A percentile compares a stretch with the other conserved stretches of the same genome.
phyloP scores from a whole-genome alignment of 495 filamentous ascomycete species.

The Aspergillus panamensis region DNA sequence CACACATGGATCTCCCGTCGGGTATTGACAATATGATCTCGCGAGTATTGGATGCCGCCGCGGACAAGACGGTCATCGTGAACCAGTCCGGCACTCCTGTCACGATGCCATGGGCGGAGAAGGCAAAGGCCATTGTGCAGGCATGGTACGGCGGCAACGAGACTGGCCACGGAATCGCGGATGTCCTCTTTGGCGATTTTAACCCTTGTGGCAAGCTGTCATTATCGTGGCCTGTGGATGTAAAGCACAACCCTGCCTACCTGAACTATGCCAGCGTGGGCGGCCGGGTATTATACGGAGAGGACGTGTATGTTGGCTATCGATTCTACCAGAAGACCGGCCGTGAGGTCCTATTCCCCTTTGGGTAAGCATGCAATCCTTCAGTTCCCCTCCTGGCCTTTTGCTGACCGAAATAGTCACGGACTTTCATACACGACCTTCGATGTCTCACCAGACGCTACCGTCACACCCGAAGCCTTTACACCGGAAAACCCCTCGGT shows the following conservation, averaged over 20 bases:
- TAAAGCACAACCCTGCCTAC: conserved; percentile 72
- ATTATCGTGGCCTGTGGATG: conserved; percentile 56
- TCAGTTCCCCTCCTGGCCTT: neutral
- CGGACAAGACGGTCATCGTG: conserved; percentile 63
- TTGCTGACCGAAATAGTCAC: conserved; percentile 51
- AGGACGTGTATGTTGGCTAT: conserved; percentile 79
- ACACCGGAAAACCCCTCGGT: conserved; percentile 54
- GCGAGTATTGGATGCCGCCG: conserved; percentile 61
- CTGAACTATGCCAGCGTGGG: conserved; percentile 68
- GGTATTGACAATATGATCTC: conserved; percentile 61
- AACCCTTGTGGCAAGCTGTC: conserved; percentile 72
- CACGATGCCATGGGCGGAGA: conserved; percentile 71
- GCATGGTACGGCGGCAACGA: conserved; percentile 73
- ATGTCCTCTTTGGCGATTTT: conserved; percentile 70
- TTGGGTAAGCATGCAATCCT: conserved; percentile 46
- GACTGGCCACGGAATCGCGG: conserved; percentile 69
- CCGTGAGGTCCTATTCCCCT: conserved; percentile 65
- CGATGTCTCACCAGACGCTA: conserved; percentile 52
- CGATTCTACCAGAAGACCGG: conserved; percentile 70
- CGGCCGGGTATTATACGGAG: conserved; percentile 63
- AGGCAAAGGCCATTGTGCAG: conserved; percentile 61
- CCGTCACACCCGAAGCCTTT: conserved; percentile 44
- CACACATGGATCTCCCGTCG: conserved; percentile 72
- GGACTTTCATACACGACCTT: conserved; percentile 83
- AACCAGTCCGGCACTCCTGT: conserved; percentile 78